Conservation (phyloP, 139 green algal genomes). For the Limnomonas spitsbergensis region DNA sequence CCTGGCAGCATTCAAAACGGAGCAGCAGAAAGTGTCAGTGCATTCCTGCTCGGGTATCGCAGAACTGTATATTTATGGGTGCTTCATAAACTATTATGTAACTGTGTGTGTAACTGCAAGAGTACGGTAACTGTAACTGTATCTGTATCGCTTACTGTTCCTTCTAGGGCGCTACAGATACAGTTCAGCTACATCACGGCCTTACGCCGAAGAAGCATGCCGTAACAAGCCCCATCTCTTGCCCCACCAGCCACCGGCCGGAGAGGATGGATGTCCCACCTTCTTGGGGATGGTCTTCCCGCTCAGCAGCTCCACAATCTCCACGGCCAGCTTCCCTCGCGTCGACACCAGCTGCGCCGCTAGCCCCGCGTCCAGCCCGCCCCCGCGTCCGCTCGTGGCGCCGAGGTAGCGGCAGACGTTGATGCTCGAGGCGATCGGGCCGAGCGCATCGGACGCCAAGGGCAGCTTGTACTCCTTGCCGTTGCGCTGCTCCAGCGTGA, state of each 20-base stretch:
- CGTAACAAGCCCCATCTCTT: too few relatives aligned
- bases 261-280: too few relatives aligned
- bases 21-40: neutral
- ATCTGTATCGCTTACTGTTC: too few relatives aligned
- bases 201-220: too few relatives aligned
- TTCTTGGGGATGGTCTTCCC: conserved; percentile 50
- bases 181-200: too few relatives aligned
- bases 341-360: conserved; percentile 39
- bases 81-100: too few relatives aligned
- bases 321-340: conserved; percentile 59
- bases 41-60: neutral
- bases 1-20: conserved; percentile 24
- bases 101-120: too few relatives aligned
- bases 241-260: too few relatives aligned
- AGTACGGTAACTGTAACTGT: too few relatives aligned
- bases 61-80: too few relatives aligned
- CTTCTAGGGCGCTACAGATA: too few relatives aligned
- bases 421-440: conserved; percentile 17
- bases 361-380: conserved; percentile 41
- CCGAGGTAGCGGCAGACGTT: conserved; percentile 47
- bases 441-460: conserved; percentile 27
- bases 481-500: conserved; percentile 27
- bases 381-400: conserved; percentile 32
- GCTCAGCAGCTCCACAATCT: conserved; percentile 67
- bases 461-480: conserved; percentile 39